phyloP scores from a whole-genome alignment of 805 yeast species.

The Ogataea chonburiensis region DNA sequence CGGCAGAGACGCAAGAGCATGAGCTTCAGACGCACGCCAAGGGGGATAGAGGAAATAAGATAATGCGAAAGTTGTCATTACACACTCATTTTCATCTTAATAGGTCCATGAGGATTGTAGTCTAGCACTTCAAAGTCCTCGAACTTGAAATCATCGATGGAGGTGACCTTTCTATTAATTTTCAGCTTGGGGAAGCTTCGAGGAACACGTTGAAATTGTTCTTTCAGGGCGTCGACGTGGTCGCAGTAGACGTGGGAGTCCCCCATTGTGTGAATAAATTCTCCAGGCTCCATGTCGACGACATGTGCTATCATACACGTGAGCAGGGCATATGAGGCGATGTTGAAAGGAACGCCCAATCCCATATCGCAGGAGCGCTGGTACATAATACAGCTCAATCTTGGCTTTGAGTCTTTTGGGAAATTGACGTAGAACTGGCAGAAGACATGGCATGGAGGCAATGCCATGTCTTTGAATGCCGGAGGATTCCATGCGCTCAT shows the following conservation, averaged over 20 bases:
- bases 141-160: slow-evolving; percentile 82
- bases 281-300: slow-evolving; percentile 95
- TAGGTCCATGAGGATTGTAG: slow-evolving; percentile 78
- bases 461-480: slow-evolving; percentile 89
- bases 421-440: slow-evolving; percentile 92
- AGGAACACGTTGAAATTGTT: slow-evolving; percentile 76
- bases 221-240: slow-evolving; percentile 86
- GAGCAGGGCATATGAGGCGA: slow-evolving; percentile 91
- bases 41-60: slow-evolving; percentile 10
- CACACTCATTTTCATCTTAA: slow-evolving; percentile 97
- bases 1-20: slow-evolving; percentile 14
- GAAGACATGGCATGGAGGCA: slow-evolving; percentile 98
- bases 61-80: slow-evolving; percentile 34
- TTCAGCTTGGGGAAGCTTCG: slow-evolving; percentile 73
- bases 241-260: slow-evolving; percentile 95
- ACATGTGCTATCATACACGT: slow-evolving; percentile 95
- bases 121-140: slow-evolving; percentile 84
- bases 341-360: slow-evolving; percentile 97
- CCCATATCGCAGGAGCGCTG: slow-evolving; percentile 99
- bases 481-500: slow-evolving; percentile 99
- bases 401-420: slow-evolving; percentile 62
- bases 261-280: slow-evolving; percentile 92
- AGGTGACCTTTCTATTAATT: slow-evolving; percentile 63
- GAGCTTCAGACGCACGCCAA: slow-evolving; percentile 9
- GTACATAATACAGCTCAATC: slow-evolving; percentile 82